Evolutionary conservation across 2,329 filamentous ascomycete species (phyloP).

Genomic region (Claviceps africana): DNA sequence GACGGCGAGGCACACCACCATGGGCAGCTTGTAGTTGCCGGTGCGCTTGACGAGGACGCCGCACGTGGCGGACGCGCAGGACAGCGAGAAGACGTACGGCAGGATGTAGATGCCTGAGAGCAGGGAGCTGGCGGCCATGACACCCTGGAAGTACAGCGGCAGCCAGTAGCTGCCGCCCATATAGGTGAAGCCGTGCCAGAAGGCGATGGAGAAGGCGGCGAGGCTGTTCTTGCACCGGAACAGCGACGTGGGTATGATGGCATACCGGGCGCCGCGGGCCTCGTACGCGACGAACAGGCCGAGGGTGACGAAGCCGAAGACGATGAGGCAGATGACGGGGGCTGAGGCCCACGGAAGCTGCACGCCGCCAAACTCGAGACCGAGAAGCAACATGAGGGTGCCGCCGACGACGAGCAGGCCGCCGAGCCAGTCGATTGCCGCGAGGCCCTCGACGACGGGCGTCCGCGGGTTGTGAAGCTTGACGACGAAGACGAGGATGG

Average conservation of each 20-base stretch:
- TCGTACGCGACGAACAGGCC: constrained; percentile 59
- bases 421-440: constrained; percentile 47
- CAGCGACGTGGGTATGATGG: constrained; percentile 61
- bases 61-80: constrained; percentile 43
- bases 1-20: constrained; percentile 43
- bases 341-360: constrained; percentile 61
- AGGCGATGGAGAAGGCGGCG: constrained; percentile 50
- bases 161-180: constrained; percentile 69
- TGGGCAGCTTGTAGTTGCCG: constrained; percentile 48
- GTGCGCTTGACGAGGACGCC: constrained; percentile 48
- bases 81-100: constrained; percentile 54
- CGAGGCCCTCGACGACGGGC: constrained; percentile 44
- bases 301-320: constrained; percentile 54
- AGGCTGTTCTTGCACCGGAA: constrained; percentile 55
- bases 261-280: constrained; percentile 58
- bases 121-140: constrained; percentile 53
- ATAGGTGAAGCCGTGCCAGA: constrained; percentile 64
- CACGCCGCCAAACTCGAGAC: constrained; percentile 72
- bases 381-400: constrained; percentile 75
- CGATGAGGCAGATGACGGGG: constrained; percentile 60
- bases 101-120: constrained; percentile 62
- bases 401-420: constrained; percentile 53
- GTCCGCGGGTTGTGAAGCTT: constrained; percentile 56
- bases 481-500: constrained; percentile 45
- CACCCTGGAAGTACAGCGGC: constrained; percentile 72